phyloP scores from a whole-genome alignment of 2,329 filamentous ascomycete genomes.

The Esteya vermicola region DNA sequence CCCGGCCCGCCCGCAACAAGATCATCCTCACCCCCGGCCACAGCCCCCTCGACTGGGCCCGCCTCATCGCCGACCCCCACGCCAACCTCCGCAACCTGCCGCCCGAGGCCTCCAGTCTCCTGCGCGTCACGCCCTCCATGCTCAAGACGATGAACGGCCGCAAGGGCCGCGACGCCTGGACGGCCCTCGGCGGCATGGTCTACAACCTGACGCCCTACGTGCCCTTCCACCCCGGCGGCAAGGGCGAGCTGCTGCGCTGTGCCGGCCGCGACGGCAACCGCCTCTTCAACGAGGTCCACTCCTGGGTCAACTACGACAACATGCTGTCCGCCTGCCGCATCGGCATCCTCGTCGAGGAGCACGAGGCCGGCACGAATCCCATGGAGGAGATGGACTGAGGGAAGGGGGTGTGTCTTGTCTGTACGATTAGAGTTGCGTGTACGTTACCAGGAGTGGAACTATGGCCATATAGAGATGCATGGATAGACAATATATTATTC shows the following conservation, averaged over 20 bases:
- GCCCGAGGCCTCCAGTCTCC: constrained; percentile 37
- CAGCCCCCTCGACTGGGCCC: constrained; percentile 92
- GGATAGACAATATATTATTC: background rate
- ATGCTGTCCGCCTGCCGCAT: constrained; percentile 52
- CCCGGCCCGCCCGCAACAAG: constrained; percentile 42
- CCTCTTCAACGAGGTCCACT: constrained; percentile 52
- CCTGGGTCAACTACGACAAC: constrained; percentile 60
- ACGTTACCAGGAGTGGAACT: too few relatives aligned
- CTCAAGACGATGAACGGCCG: constrained; percentile 68
- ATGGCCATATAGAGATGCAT: too few relatives aligned
- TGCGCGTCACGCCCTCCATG: constrained; percentile 70
- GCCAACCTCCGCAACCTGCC: constrained; percentile 54
- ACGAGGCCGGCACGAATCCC: constrained; percentile 16
- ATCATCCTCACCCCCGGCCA: constrained; percentile 79
- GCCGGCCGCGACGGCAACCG: constrained; percentile 48
- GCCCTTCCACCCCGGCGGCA: constrained; percentile 80
- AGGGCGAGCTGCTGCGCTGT: constrained; percentile 53
- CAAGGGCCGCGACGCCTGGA: constrained; percentile 81
- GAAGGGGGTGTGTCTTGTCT: background rate
- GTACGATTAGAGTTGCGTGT: too few relatives aligned
- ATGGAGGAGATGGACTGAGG: constrained; percentile 49
- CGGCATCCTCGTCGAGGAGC: constrained; percentile 48
- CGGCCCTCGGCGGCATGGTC: constrained; percentile 72
- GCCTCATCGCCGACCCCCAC: constrained; percentile 47
- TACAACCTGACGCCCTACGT: constrained; percentile 90